Evolutionary conservation across 139 green algal genomes (phyloP).

Genomic region (Medakamo hakoo): DNA sequence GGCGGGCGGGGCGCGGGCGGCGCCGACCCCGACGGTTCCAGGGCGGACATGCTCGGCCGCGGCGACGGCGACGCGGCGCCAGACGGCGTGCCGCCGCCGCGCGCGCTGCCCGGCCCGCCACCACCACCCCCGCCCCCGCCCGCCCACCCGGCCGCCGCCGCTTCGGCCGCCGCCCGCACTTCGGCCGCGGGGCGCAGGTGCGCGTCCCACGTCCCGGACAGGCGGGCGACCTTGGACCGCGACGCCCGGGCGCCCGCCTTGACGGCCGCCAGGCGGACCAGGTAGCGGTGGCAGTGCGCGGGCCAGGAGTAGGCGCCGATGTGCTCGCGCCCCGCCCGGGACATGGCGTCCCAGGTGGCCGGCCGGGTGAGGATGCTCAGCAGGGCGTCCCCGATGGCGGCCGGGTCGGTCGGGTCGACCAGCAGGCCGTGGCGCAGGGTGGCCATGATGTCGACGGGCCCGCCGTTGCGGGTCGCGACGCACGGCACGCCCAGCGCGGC

Average conservation of each 20-base stretch:
- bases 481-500: constrained; percentile 85
- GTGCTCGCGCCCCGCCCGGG: constrained; percentile 38
- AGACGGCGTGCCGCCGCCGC: too few relatives aligned
- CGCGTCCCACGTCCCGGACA: constrained; percentile 1
- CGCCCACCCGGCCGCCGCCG: too few relatives aligned
- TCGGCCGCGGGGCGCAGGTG: too few relatives aligned
- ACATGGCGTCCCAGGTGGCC: constrained; percentile 54
- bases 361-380: constrained; percentile 60
- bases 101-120: too few relatives aligned
- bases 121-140: too few relatives aligned
- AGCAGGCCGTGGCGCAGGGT: constrained; percentile 70
- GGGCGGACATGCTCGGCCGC: too few relatives aligned
- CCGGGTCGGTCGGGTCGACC: constrained; percentile 68
- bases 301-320: constrained; percentile 84
- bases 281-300: constrained; percentile 62
- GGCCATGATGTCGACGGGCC: constrained; percentile 14
- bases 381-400: constrained; percentile 48
- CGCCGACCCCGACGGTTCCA: too few relatives aligned
- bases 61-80: too few relatives aligned
- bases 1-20: too few relatives aligned
- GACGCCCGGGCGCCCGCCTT: constrained; percentile 4
- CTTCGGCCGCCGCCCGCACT: not conserved
- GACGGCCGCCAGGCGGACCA: constrained; percentile 38
- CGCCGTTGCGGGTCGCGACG: constrained; percentile 83
- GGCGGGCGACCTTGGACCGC: not conserved